Conservation (phyloP, 108 stramenopile genomes). For the Skeletonema costatum region DNA sequence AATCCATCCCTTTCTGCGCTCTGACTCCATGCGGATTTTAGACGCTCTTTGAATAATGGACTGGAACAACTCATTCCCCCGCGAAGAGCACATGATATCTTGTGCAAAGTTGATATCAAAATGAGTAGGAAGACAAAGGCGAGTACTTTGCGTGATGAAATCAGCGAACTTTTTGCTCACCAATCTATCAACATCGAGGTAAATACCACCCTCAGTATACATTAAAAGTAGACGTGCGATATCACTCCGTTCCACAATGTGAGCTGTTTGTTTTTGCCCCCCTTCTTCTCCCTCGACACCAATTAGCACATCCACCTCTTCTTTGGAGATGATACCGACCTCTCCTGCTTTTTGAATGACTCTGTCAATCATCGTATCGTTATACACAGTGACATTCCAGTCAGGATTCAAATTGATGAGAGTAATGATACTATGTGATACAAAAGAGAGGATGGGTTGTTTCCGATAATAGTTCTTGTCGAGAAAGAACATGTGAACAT, state of each 20-base stretch:
- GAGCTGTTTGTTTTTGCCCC: constrained; percentile 6
- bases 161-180: constrained; percentile 1
- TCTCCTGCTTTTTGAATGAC: constrained; percentile 12
- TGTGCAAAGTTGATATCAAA: constrained; percentile 38
- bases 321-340: constrained; percentile 3
- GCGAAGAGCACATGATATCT: constrained; percentile 27
- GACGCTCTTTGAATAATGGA: constrained; percentile 5
- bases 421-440: constrained; percentile 17
- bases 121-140: constrained; percentile 23
- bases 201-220: constrained; percentile 27
- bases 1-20: constrained; percentile 25
- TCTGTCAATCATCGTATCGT: constrained; percentile 13
- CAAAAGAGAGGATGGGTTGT: constrained; percentile 16
- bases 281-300: constrained; percentile 3
- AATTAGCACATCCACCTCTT: constrained; percentile 23
- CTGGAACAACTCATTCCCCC: constrained; percentile 17
- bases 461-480: constrained; percentile 11
- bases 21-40: constrained; percentile 9
- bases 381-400: constrained; percentile 26
- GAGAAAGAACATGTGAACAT: constrained; percentile 33
- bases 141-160: not conserved
- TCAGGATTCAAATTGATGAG: constrained; percentile 17
- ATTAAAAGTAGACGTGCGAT: constrained; percentile 23
- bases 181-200: constrained; percentile 30
- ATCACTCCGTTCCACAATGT: constrained; percentile 28